Evolutionary conservation across 2,329 filamentous ascomycete species (phyloP).

Genomic region (Claviceps paspali): DNA sequence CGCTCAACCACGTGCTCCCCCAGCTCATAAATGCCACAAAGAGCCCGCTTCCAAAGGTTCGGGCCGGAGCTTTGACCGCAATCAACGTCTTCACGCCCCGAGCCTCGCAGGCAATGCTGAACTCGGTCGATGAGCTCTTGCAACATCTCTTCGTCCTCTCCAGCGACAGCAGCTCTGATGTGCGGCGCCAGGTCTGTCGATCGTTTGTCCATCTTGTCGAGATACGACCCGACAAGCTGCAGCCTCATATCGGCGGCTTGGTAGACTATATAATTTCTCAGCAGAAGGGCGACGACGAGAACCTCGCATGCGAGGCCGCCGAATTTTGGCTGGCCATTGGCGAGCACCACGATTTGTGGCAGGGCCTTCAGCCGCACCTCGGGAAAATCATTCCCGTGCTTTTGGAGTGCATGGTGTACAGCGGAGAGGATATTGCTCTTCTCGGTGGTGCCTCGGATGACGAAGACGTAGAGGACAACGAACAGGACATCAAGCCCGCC

Average conservation of each 20-base stretch:
- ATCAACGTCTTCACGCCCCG: constrained; percentile 87
- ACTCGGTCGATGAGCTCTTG: constrained; percentile 67
- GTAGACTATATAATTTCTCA: constrained; percentile 89
- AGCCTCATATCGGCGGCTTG: constrained; percentile 73
- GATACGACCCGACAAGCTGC: constrained; percentile 74
- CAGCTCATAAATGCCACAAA: constrained; percentile 79
- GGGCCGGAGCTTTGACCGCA: constrained; percentile 62
- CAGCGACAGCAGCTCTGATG: constrained; percentile 61
- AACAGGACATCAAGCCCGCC: constrained; percentile 79
- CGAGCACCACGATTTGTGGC: constrained; percentile 69
- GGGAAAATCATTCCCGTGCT: constrained; percentile 78
- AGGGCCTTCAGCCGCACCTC: constrained; percentile 62
- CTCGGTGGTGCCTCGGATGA: constrained; percentile 76
- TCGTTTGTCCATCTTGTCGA: constrained; percentile 88
- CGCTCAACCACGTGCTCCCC: constrained; percentile 75
- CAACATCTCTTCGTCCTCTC: constrained; percentile 72
- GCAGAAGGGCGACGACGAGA: constrained; percentile 74
- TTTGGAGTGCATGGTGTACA: constrained; percentile 90
- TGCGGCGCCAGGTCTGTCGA: constrained; percentile 83
- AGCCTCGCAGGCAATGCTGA: constrained; percentile 67
- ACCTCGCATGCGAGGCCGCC: constrained; percentile 83
- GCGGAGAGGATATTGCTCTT: constrained; percentile 78
- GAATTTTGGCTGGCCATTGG: constrained; percentile 96
- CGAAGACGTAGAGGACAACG: constrained; percentile 79
- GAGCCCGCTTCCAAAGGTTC: constrained; percentile 60